Base-by-base conservation (phyloP, 2,329 filamentous ascomycete genomes). In the Diaporthe velutina region DNA sequence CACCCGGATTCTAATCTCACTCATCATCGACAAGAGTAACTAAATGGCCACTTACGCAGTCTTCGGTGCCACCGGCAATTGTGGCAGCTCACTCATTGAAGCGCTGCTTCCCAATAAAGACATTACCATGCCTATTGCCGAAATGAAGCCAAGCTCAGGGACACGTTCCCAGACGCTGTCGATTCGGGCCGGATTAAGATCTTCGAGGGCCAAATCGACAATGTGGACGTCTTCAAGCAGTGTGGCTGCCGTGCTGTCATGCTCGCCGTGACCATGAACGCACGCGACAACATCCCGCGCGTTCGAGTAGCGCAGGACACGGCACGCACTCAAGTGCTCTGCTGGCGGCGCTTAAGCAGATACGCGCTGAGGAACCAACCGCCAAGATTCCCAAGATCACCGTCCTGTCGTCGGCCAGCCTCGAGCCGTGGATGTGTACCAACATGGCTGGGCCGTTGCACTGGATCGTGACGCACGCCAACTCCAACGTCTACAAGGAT, bases 381-480 rank as follows among this genome's bases (percentile, higher is more conserved):
- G 9, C 30, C 30, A 58, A 5, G 54, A 58, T 58, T 30, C 54
- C 54, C 30, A 58, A 58, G 54, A 35, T 58, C 54, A 35, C 54
- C 8, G 30, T 58, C 12, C 19, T 58, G 30, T 58, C 54, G 30
- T 58, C 54, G 9, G 30, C 54, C 54, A 58, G 54, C 35, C 54
- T 35, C 54, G 54, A 58, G 19, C 54, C 54, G 30, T 35, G 54
- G 30, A 58, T 58, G 54, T 58, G 54, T 15, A 33, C 17, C 8
- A 58, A 58, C 4, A 30, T 35, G 54, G 19, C 54, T 13, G 54
- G 5, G 30, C 54, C 30, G 10, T 35, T 58, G 54, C 54, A 35
- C 30, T 58, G 54, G 54, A 58, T 58, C 19, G 54, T 58, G 54
- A 58, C 54, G 9, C 54, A 58, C 15, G 54, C 54, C 54, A 58